Evolutionary conservation across 805 yeast species (phyloP).

Genomic region (Wickerhamomyces queroliae): DNA sequence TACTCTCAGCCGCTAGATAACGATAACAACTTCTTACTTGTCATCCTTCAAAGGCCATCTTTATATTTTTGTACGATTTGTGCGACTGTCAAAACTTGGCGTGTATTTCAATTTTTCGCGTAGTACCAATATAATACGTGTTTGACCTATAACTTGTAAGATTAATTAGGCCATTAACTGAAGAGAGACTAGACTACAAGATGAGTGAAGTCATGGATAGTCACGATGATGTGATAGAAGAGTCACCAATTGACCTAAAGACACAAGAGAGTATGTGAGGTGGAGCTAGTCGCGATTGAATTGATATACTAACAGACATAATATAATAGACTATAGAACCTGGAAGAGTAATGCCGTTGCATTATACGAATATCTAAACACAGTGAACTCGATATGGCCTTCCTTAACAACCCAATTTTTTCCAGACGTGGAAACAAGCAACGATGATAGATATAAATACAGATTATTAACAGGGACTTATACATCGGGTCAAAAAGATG

Average conservation of each 20-base stretch:
- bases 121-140: too few species aligned
- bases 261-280: constrained; percentile 4
- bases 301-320: not conserved
- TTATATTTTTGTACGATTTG: too few species aligned
- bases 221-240: not conserved
- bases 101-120: too few species aligned
- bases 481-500: constrained; percentile 53
- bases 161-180: too few species aligned
- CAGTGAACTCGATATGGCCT: constrained; percentile 66
- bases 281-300: not conserved
- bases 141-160: too few species aligned
- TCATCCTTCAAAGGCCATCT: too few species aligned
- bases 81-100: too few species aligned
- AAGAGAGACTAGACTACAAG: not conserved
- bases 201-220: not conserved
- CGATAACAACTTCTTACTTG: too few species aligned
- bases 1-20: too few species aligned
- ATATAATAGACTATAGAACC: constrained; percentile 23
- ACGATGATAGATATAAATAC: constrained; percentile 22
- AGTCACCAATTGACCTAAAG: constrained; percentile 5
- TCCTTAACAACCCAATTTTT: constrained; percentile 67
- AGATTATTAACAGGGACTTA: constrained; percentile 58
- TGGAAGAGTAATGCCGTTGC: constrained; percentile 85
- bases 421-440: constrained; percentile 33
- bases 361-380: constrained; percentile 67